Evolutionary conservation across 2,329 filamentous ascomycete genomes (phyloP).

Genomic region (Tolypocladium amazonense): DNA sequence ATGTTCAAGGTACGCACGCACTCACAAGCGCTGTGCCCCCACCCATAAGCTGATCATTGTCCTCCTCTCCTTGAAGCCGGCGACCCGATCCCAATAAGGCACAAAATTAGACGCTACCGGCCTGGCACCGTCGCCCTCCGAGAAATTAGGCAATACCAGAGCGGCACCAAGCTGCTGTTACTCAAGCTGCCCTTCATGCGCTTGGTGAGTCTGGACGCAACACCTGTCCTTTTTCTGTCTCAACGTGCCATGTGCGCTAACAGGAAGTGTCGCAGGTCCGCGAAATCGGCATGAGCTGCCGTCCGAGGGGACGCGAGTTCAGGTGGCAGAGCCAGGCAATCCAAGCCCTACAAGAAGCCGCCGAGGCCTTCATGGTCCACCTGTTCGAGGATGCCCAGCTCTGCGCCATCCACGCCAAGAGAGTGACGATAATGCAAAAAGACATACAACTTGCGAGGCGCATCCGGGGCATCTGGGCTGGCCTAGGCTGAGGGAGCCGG

Average conservation of each 20-base stretch:
- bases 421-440: conserved; percentile 96
- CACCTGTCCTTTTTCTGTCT: too few species aligned
- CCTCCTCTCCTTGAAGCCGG: conserved; percentile 41
- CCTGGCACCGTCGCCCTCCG: conserved; percentile 79
- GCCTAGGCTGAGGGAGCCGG: conserved; percentile 31
- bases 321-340: conserved; percentile 97
- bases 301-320: conserved; percentile 56
- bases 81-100: conserved; percentile 55
- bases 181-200: conserved; percentile 71
- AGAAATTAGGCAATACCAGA: conserved; percentile 88
- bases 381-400: conserved; percentile 80
- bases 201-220: conserved; percentile 39
- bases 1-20: conserved; percentile 25
- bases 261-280: conserved; percentile 25
- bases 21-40: not conserved
- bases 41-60: too few species aligned
- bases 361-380: conserved; percentile 93
- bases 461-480: conserved; percentile 70
- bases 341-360: conserved; percentile 82
- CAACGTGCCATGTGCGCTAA: conserved; percentile 5
- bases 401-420: conserved; percentile 92
- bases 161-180: conserved; percentile 77
- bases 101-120: conserved; percentile 51
- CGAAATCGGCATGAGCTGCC: conserved; percentile 60
- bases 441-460: conserved; percentile 87